These are phyloP conservation scores for Termitomyces sp. DNA, from an alignment of 768 basidiomycete species.

Conservation along the genomic window DNA sequence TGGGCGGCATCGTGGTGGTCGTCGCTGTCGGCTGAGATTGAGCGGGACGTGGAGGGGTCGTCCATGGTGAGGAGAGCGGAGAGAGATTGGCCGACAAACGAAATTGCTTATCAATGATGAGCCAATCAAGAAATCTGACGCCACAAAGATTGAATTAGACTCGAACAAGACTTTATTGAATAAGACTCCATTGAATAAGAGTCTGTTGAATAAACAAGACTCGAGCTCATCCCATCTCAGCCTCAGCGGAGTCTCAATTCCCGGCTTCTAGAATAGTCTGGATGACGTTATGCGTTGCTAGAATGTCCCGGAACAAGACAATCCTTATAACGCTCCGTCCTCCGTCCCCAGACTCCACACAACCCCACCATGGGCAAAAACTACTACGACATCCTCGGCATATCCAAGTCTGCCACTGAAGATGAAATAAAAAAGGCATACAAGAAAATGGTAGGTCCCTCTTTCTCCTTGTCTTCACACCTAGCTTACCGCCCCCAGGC, in stretches of 20 bases:
- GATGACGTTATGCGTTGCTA: slow-evolving; percentile 14
- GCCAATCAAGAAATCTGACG: no score
- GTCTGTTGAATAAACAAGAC: no score
- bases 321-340: slow-evolving; percentile 1
- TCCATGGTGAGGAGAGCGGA: slow-evolving; percentile 2
- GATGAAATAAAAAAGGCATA: slow-evolving; percentile 93
- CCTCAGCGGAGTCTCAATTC: not conserved
- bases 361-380: slow-evolving; percentile 63
- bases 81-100: not conserved
- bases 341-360: not conserved
- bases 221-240: no score
- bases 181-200: no score
- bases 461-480: slow-evolving; percentile 3
- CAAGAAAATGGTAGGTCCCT: slow-evolving; percentile 77
- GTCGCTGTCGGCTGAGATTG: not conserved
- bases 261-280: slow-evolving; percentile 15
- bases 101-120: not conserved
- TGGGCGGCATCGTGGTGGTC: not conserved
- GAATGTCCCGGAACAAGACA: slow-evolving; percentile 8
- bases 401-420: slow-evolving; percentile 68
- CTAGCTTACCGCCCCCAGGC: slow-evolving; percentile 41
- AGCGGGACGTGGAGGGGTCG: slow-evolving; percentile 3
- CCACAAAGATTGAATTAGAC: no score
- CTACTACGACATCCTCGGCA: slow-evolving; percentile 84
- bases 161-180: no score